phyloP scores from a whole-genome alignment of 2,329 filamentous ascomycete genomes.

The Macrophomina tecta region DNA sequence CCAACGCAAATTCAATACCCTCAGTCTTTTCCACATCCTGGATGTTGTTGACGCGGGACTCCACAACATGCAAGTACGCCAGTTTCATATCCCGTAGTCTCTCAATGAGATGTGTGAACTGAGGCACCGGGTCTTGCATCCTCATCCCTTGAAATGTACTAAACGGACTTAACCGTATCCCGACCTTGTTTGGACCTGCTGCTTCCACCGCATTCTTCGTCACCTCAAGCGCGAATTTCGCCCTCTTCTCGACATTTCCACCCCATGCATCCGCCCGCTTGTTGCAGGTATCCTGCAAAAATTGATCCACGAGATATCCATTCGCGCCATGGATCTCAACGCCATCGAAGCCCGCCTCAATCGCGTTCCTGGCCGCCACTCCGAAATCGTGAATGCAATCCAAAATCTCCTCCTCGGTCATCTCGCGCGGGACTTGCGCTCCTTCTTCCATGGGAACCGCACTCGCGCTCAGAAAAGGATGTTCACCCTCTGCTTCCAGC shows the following conservation, averaged over 20 bases:
- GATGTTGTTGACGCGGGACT: slow-evolving; percentile 49
- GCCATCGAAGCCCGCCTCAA: slow-evolving; percentile 64
- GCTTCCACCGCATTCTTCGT: slow-evolving; percentile 57
- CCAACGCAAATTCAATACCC: slow-evolving; percentile 34
- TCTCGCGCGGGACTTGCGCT: slow-evolving; percentile 39
- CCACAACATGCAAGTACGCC: slow-evolving; percentile 42
- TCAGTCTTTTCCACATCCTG: slow-evolving; percentile 36
- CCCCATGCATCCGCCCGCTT: slow-evolving; percentile 57
- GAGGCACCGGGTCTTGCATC: slow-evolving; percentile 66
- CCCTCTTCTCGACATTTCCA: slow-evolving; percentile 58
- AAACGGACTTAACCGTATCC: slow-evolving; percentile 64
- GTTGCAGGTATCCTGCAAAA: slow-evolving; percentile 65
- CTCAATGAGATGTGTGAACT: slow-evolving; percentile 64
- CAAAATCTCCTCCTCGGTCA: slow-evolving; percentile 49
- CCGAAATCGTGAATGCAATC: slow-evolving; percentile 47
- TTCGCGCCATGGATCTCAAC: slow-evolving; percentile 65
- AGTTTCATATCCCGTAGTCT: slow-evolving; percentile 60
- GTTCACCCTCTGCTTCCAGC: slow-evolving; percentile 38
- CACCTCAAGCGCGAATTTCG: slow-evolving; percentile 60
- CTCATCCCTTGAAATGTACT: slow-evolving; percentile 65
- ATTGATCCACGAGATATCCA: slow-evolving; percentile 71
- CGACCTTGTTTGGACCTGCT: slow-evolving; percentile 59
- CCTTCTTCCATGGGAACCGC: slow-evolving; percentile 42
- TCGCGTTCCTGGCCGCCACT: slow-evolving; percentile 51
- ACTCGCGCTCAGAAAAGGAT: slow-evolving; percentile 37